A percentile compares a stretch with the other conserved stretches of the same genome.
Conservation (phyloP, 2,329 filamentous ascomycete genomes). For the Ophiostoma fasciatum region DNA sequence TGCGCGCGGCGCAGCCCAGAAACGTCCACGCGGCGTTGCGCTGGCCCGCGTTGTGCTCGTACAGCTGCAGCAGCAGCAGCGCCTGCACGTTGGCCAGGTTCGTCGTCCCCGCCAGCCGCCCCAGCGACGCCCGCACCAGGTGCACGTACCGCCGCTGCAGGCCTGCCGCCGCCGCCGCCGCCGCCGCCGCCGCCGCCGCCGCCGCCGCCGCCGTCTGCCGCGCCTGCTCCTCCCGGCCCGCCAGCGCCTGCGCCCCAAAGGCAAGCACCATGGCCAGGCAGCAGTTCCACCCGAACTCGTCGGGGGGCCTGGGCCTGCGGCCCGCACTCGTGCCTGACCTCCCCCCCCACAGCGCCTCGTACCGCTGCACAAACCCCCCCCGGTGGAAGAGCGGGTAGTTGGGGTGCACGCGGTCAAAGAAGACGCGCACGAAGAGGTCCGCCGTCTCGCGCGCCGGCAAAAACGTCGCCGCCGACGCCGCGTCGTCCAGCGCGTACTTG, state of each 20-base stretch:
- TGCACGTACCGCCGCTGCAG: constrained; percentile 9
- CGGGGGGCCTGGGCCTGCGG: constrained; percentile 4
- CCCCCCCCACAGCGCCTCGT: constrained; percentile 10
- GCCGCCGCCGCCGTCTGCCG: too few relatives aligned
- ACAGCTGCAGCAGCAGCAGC: constrained; percentile 25
- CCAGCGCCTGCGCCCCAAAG: constrained; percentile 10
- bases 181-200: too few relatives aligned
- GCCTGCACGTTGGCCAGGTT: constrained; percentile 26
- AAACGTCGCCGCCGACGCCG: constrained; percentile 2
- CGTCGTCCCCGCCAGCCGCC: constrained; percentile 12
- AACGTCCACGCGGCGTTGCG: constrained; percentile 26
- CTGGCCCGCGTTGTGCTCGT: constrained; percentile 30
- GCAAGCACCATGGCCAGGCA: constrained; percentile 12
- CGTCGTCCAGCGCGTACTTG: too few relatives aligned
- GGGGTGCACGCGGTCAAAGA: constrained; percentile 11
- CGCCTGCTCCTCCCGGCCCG: constrained; percentile 11
- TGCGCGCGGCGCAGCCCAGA: constrained; percentile 26
- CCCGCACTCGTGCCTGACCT: too few relatives aligned
- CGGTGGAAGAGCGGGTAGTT: constrained; percentile 11
- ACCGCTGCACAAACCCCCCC: constrained; percentile 4
- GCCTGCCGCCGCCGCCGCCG: constrained; percentile 3
- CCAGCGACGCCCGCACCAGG: constrained; percentile 8
- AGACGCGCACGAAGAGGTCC: constrained; percentile 10
- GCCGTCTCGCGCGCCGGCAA: constrained; percentile 9
- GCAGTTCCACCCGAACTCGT: constrained; percentile 11